Evolutionary conservation across 2,329 filamentous ascomycete species (phyloP), one percentile per base, ranked within the genome.

Genomic region (Penicillium thymicola): DNA sequence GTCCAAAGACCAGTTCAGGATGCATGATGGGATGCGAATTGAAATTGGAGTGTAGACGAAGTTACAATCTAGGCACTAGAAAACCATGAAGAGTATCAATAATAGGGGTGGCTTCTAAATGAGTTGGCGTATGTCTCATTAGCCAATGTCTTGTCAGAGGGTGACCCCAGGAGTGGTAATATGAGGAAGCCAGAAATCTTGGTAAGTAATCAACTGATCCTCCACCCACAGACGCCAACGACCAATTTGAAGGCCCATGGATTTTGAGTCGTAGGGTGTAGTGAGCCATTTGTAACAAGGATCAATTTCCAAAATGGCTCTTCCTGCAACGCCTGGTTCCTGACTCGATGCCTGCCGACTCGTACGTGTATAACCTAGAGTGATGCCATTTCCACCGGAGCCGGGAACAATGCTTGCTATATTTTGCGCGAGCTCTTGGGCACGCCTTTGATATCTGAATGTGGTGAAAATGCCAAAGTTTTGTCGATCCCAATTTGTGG

Each of bases 111-210:
- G 6, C 30, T 45, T 11, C 13, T 37, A 13, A 14, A 30, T 6
- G 5, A 9, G 13, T 18, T 38, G 16, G 23, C 7, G 11, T 45
- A 30, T 14, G 6, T 16, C 40, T 28, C 16, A 25, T 21, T 45
- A 21, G 2, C n/a, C 43, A 45, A 16, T 30, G 7, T 13, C 28
- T 13, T n/a, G 13, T 23, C 14, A 9, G 11, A 2, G 37, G 21
- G 2, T 18, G 5, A 6, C 8, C 14, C n/a, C 14, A 52, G 41
- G 9, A 46, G 23, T 25, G 30, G 23, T 28, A 4, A 14, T n/a
- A n/a, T 56, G 23, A 21, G 50, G 50, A 23, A 46, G 23, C 50
- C 50, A 53, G 14, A 53, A 53, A 25, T 53, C 41, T 38, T 53
- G 50, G 23, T 53, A 53, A 16, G 32, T 46, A 11, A 32, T 47